Evolutionary conservation across 352 stramenopile genomes (phyloP), one percentile per base, ranked within the genome.

Genomic region (Saprolegnia parasitica): DNA sequence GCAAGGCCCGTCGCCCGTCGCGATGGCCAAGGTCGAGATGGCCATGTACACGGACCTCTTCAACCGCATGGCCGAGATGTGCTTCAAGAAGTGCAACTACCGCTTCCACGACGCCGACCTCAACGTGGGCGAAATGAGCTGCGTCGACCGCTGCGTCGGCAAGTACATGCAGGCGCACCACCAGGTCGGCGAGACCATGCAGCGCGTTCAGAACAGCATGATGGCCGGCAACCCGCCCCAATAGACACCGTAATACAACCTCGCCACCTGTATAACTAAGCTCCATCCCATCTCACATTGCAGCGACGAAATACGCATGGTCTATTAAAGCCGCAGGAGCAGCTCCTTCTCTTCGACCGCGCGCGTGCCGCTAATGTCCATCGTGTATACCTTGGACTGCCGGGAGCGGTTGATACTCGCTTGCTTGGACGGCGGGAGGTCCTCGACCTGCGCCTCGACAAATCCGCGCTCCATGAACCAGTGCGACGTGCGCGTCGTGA

Each of bases 381-480:
- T 92, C 71, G 93, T 88, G 75, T 95, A 95, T 37, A 95, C 86
- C 74, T 93, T 93, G 49, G 85, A 93, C 70, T 91, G 84, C 65
- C 87, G 82, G 72, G 89, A 90, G 13, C 90, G 73, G 63, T 95
- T 83, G 57, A 95, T 85, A 68, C 87, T 91, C 24, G 74, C 77
- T 15, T 78, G 76, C 77, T 95, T 95, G 16, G 82, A 91, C 37
- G 77, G 73, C 16, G 90, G 90, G n/a, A 97, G 77, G 29, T 93
- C 86, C n/a, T 92, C 80, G 26, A 98, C 87, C 8, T 76, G 74
- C 10, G 93, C 91, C 72, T 96, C 84, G 67, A 90, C 81, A 73
- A 99, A 99, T 23, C 96, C 96, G 39, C 96, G 83, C 80, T 99
- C 97, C 63, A 98, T 77, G 77, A 99, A 99, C 95, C 96, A 99